Evolutionary conservation across 2,329 filamentous ascomycete genomes (phyloP).

Genomic region (Eutypella sp.): DNA sequence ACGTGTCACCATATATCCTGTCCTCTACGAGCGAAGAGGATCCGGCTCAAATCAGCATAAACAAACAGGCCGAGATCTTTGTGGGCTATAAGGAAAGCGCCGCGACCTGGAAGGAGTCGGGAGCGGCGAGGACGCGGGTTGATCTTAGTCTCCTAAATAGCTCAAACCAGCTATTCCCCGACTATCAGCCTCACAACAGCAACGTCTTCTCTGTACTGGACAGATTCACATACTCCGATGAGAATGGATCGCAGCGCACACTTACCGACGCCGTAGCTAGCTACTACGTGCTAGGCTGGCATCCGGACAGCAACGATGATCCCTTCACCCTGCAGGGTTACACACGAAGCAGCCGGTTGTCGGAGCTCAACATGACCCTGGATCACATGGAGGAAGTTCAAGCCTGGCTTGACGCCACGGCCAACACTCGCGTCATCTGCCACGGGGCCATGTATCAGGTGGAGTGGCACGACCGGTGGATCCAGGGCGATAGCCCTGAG

Average conservation of each 20-base stretch:
- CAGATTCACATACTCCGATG: constrained; percentile 27
- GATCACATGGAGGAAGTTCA: too few relatives aligned
- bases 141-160: constrained; percentile 3
- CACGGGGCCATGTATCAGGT: constrained; percentile 36
- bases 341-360: too few relatives aligned
- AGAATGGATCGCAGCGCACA: constrained; percentile 9
- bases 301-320: constrained; percentile 21
- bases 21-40: constrained; percentile 6
- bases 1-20: constrained; percentile 34
- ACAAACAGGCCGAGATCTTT: constrained; percentile 37
- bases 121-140: too few relatives aligned
- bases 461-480: constrained; percentile 29
- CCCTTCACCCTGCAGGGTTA: too few relatives aligned
- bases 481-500: too few relatives aligned
- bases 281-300: constrained; percentile 39
- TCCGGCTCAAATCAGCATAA: too few relatives aligned
- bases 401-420: constrained; percentile 13
- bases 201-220: constrained; percentile 39
- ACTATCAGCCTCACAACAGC: constrained; percentile 34
- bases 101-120: constrained; percentile 13
- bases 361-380: too few relatives aligned
- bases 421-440: constrained; percentile 18
- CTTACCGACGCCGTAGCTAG: constrained; percentile 23
- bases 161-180: constrained; percentile 34
- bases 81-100: constrained; percentile 29